phyloP scores from a whole-genome alignment of 2,329 filamentous ascomycete genomes.

The Verticillium zaregamsianum region DNA sequence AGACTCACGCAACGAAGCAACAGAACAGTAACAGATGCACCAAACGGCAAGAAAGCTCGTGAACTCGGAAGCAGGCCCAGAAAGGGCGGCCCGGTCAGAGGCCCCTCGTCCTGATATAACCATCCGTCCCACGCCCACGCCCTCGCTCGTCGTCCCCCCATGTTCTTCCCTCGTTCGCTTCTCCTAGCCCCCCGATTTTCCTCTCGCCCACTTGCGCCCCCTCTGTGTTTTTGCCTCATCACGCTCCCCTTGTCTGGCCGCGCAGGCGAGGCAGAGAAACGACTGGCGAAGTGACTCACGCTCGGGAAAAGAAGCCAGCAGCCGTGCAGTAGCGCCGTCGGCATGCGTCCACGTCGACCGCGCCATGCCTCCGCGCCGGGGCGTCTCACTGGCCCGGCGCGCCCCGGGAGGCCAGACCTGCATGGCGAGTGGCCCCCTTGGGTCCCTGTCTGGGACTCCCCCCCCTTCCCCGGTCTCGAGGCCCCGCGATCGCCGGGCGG shows the following conservation, averaged over 20 bases:
- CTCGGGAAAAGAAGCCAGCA: background rate
- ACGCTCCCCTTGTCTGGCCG: background rate
- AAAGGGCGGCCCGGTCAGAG: background rate
- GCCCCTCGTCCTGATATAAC: background rate
- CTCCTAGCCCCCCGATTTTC: background rate
- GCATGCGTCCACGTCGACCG: background rate
- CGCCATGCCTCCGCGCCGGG: background rate
- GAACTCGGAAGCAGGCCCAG: background rate
- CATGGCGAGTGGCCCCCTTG: background rate
- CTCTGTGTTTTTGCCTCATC: background rate
- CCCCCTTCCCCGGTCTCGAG: background rate
- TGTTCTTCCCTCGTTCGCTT: background rate
- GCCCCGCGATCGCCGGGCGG: background rate
- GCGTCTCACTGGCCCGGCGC: background rate
- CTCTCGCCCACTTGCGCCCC: background rate
- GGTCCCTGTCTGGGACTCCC: background rate
- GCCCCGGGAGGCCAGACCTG: slow-evolving; percentile 1
- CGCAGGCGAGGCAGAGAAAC: background rate
- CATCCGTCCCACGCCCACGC: background rate
- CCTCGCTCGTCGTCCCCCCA: background rate
- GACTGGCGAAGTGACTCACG: background rate
- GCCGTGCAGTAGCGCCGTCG: background rate
- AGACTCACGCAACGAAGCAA: background rate
- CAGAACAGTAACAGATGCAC: background rate
- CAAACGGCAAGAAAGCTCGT: background rate